Base-by-base conservation (phyloP, 1,284 basidiomycete genomes). In the Fomitiporia mediterranea region DNA sequence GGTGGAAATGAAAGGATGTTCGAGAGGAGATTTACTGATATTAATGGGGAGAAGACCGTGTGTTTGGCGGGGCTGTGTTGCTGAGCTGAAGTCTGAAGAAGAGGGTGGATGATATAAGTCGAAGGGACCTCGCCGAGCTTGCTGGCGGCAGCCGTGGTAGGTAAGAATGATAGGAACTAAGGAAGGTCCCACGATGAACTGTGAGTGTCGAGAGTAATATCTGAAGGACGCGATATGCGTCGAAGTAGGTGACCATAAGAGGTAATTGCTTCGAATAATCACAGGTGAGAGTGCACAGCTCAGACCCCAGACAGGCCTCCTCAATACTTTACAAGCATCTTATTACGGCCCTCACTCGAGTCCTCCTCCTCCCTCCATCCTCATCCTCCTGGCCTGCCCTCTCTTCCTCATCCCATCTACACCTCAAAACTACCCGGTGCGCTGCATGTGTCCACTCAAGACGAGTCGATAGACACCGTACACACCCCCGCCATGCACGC, bases 281-380 rank as follows among this genome's bases (percentile, higher is more conserved):
- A 48, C 46, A 34, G 27, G 19, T 30, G 28, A 44, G 32, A 25
- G 28, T 44, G 11, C 17, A 43, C 23, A 23, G 17, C 17, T 53
- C 34, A 32, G 48, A 52, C 50, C 17, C 35, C 39, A 19, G 37
- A 17, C 50, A 37, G 11, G 5, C 17, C 15, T 23, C 13, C 38
- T 43, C 25, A 3, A 4, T 42, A 32, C 43, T 38, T 19, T 51
- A 38, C 25, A 51, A 17, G 11, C 19, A 21, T 23, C 57, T 40
- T 39, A 32, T 57, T 55, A 61, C 56, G 47, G 25, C 50, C 34
- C 32, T 39, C 56, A 50, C 60, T 56, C 51, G 60, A 51, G 21
- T 55, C 54, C n/a, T 55, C 43, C 34, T 44, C 34, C 40, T 13
- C 38, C 55, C 30, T 34, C n/a, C 48, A 17, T 34, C 50, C 28